Evolutionary conservation across 192 early-diverging fungal species (phyloP), one percentile per base, ranked within the genome.

Genomic region (Paraglomus occultum): DNA sequence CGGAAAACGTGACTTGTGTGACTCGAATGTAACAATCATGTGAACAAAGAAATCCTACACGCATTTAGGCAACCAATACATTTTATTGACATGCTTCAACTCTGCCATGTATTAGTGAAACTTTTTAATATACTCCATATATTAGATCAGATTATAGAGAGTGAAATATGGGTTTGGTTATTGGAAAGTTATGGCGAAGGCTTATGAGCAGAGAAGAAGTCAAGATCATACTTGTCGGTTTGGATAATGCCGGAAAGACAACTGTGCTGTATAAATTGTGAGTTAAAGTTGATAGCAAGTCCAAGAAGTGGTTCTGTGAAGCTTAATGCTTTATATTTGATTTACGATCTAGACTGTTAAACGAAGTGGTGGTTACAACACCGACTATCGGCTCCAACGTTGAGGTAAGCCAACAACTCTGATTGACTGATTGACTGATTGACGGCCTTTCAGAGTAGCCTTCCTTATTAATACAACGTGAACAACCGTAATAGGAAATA

Each of bases 231-330:
- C 85, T 89, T 48, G 88, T 89, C 23, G 88, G 88, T 11, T 65
- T 89, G 47, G 88, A 89, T 72, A 89, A 89, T 76, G 88, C 88
- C 54, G 88, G 88, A 53, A 89, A 89, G 71, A 89, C 88, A 0
- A 89, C 88, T 9, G 77, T 85, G 31, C 71, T 85, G 18, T 87
- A 87, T 74, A 84, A 84, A 68, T 65, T 87, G 83, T 82, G 78
- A 71, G 77, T 53, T 40, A 45, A 22, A 7, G n/a, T n/a, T n/a
- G n/a, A n/a, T n/a, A n/a, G n/a, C n/a, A 59, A 20, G n/a, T 12
- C 10, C 20, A 10, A 64, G 11, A 12, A 39, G 10, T 0, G 20
- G 8, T 49, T n/a, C n/a, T n/a, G n/a, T n/a, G n/a, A n/a, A n/a
- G n/a, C n/a, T n/a, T n/a, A n/a, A n/a, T 66, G 6, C 8, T 55